phyloP scores from a whole-genome alignment of 805 yeast species.

The Lipomyces japonicus region DNA sequence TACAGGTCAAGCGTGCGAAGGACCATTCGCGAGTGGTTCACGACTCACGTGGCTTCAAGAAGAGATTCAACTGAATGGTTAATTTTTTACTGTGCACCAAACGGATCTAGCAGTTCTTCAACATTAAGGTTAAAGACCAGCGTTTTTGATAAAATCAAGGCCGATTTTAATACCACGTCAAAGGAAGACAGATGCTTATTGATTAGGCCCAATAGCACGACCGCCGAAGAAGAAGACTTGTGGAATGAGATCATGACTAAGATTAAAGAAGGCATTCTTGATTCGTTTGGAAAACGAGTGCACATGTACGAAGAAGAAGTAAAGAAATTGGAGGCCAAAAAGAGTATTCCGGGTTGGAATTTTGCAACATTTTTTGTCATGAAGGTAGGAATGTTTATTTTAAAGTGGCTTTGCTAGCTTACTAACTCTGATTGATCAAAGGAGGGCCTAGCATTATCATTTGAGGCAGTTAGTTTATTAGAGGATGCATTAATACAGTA shows the following conservation, averaged over 20 bases:
- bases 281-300: slow-evolving; percentile 52
- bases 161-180: slow-evolving; percentile 46
- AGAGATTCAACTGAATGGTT: slow-evolving; percentile 57
- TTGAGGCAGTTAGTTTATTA: slow-evolving; percentile 52
- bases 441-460: slow-evolving; percentile 51
- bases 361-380: slow-evolving; percentile 44
- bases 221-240: slow-evolving; percentile 45
- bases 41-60: slow-evolving; percentile 40
- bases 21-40: slow-evolving; percentile 75
- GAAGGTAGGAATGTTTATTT: slow-evolving; percentile 29
- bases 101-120: slow-evolving; percentile 34
- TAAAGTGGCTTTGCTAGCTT: not conserved
- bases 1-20: slow-evolving; percentile 81
- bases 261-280: slow-evolving; percentile 49
- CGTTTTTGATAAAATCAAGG: slow-evolving; percentile 51
- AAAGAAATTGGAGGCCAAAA: slow-evolving; percentile 39
- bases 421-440: not conserved
- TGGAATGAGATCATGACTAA: slow-evolving; percentile 48
- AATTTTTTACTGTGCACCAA: slow-evolving; percentile 52
- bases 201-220: slow-evolving; percentile 25
- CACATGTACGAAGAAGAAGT: slow-evolving; percentile 42
- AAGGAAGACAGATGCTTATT: slow-evolving; percentile 40
- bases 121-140: slow-evolving; percentile 46
- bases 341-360: slow-evolving; percentile 44
- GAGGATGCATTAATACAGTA: slow-evolving; percentile 60